Percentiles rank a stretch among this genome's conserved stretches.
These are phyloP conservation scores for Colletotrichum spaethianum DNA, from an alignment of 2,329 filamentous ascomycete species.

Conservation along the genomic window DNA sequence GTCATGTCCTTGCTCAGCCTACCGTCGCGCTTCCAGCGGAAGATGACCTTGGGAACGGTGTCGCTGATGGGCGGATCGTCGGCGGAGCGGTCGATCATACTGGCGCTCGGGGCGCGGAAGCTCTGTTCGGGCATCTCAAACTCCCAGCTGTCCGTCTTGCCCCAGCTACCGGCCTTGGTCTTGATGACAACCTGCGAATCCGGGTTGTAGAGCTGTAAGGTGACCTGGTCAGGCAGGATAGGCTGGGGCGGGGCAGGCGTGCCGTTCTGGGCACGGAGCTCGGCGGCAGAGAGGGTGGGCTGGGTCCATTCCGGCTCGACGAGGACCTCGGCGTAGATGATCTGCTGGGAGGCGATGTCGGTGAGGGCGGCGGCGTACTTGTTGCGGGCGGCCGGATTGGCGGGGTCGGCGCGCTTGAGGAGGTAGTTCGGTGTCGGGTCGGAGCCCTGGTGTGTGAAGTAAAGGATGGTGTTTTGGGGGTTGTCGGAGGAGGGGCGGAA, in stretches of 20 bases:
- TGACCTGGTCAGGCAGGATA: constrained; percentile 82
- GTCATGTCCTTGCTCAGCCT: constrained; percentile 89
- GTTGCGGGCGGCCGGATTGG: constrained; percentile 79
- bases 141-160: constrained; percentile 85
- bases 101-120: constrained; percentile 85
- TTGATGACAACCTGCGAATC: constrained; percentile 84
- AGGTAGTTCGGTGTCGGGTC: constrained; percentile 86
- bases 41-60: constrained; percentile 81
- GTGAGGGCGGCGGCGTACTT: constrained; percentile 90
- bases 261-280: constrained; percentile 79
- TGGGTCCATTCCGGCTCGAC: constrained; percentile 89
- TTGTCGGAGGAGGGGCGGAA: constrained; percentile 67
- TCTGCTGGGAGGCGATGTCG: constrained; percentile 84
- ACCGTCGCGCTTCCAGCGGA: constrained; percentile 92
- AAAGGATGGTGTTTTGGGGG: constrained; percentile 69
- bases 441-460: constrained; percentile 80
- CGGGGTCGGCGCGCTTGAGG: constrained; percentile 82
- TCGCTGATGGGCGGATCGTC: constrained; percentile 56
- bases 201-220: constrained; percentile 93
- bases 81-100: constrained; percentile 82
- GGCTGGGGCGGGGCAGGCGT: constrained; percentile 74
- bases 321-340: constrained; percentile 90
- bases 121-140: constrained; percentile 92
- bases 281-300: constrained; percentile 84
- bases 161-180: constrained; percentile 83